Evolutionary conservation across 2,329 filamentous ascomycete species (phyloP).

Genomic region (Helotiales sp.): DNA sequence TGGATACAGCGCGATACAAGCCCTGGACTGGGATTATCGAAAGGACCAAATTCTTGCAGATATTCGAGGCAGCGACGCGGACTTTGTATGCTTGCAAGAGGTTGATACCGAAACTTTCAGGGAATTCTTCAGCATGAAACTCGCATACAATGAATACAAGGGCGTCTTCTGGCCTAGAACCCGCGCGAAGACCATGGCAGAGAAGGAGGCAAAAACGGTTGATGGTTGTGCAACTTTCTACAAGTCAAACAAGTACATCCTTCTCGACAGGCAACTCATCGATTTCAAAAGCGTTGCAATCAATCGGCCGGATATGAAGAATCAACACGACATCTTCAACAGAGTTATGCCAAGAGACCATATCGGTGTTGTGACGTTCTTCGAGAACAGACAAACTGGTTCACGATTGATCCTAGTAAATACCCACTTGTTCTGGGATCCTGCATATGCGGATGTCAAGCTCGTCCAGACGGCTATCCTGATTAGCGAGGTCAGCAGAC

Average conservation of each 20-base stretch:
- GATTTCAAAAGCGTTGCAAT: conserved; percentile 93
- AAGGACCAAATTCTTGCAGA: conserved; percentile 83
- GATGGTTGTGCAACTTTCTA: conserved; percentile 98
- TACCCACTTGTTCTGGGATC: conserved; percentile 95
- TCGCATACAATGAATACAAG: conserved; percentile 89
- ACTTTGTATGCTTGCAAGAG: conserved; percentile 93
- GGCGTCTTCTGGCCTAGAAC: conserved; percentile 92
- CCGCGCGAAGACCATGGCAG: conserved; percentile 87
- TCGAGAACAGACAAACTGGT: conserved; percentile 91
- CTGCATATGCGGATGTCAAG: conserved; percentile 89
- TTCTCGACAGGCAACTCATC: conserved; percentile 92
- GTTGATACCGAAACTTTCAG: conserved; percentile 92
- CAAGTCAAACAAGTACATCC: conserved; percentile 91
- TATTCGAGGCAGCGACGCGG: conserved; percentile 77
- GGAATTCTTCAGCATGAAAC: conserved; percentile 84
- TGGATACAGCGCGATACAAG: conserved; percentile 84
- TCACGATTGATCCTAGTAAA: conserved; percentile 91
- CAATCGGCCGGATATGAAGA: conserved; percentile 95
- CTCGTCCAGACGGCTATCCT: conserved; percentile 93
- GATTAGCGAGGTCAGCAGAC: conserved; percentile 87
- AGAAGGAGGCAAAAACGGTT: conserved; percentile 85
- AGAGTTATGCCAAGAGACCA: conserved; percentile 98
- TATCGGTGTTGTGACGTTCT: conserved; percentile 88
- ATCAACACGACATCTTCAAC: conserved; percentile 97
- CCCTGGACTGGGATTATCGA: conserved; percentile 86